Conservation (phyloP, 2,329 filamentous ascomycete genomes). For the Aspergillus carbonarius region DNA sequence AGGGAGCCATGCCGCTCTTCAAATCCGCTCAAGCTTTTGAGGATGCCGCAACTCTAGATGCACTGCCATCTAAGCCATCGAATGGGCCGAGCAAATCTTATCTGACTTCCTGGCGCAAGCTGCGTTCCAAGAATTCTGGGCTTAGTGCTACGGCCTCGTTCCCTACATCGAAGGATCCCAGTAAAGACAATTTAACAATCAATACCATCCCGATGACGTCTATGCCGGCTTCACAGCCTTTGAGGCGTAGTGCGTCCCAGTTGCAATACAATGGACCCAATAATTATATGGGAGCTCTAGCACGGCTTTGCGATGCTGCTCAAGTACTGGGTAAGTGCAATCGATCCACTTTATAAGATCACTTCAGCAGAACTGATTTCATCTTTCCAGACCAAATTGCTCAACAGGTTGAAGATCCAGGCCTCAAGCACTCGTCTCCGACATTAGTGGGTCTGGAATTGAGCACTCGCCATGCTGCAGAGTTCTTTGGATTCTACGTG, state of each 20-base stretch:
- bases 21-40: slow-evolving; percentile 59
- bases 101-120: slow-evolving; percentile 82
- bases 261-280: slow-evolving; percentile 79
- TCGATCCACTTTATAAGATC: background rate
- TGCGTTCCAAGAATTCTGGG: slow-evolving; percentile 84
- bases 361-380: background rate
- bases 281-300: slow-evolving; percentile 87
- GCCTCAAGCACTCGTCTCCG: slow-evolving; percentile 83
- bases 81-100: slow-evolving; percentile 73
- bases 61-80: slow-evolving; percentile 47
- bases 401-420: slow-evolving; percentile 92
- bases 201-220: slow-evolving; percentile 75
- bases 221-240: slow-evolving; percentile 60
- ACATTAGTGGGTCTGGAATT: slow-evolving; percentile 95
- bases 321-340: slow-evolving; percentile 75
- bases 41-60: slow-evolving; percentile 39
- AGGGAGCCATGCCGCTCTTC: slow-evolving; percentile 71
- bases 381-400: slow-evolving; percentile 79
- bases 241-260: slow-evolving; percentile 68
- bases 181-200: slow-evolving; percentile 65
- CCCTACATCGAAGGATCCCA: slow-evolving; percentile 44
- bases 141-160: slow-evolving; percentile 48
- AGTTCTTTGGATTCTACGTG: slow-evolving; percentile 97
- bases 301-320: slow-evolving; percentile 86
- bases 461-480: slow-evolving; percentile 86